Evolutionary conservation across 768 basidiomycete species (phyloP), one percentile per base, ranked within the genome.

Genomic region (Inosperma sp.): DNA sequence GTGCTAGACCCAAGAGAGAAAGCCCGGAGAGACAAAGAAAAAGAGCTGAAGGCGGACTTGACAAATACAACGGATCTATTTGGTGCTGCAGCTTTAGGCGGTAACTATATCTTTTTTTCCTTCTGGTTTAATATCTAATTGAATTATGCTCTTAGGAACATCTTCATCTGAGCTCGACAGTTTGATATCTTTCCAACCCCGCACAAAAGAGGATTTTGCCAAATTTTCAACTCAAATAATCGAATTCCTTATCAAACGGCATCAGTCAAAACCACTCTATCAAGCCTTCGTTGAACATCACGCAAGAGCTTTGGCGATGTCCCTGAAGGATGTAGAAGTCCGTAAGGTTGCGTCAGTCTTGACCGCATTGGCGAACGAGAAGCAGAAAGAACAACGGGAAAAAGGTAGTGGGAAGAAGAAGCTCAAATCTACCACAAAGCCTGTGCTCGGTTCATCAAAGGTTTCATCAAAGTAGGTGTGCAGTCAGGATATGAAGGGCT

Each of bases 401-500:
- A 90, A 87, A 66, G 76, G 82, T 2, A 84, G 81, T 53, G 91
- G 92, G 25, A 96, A 94, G 80, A 95, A 93, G 75, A 94, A 94
- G 72, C 70, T 77, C 37, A 88, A 88, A 70, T 68, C 75, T 6
- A 67, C 77, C 0, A 66, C 74, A 14, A 96, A 89, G 65, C 93
- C 94, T 19, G 78, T 67, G 4, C 68, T 96, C 29, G 93, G 90
- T 2, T 78, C 83, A 14, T 73, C 78, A 17, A 95, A 93, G 69
- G 63, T 75, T 12, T 69, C 77, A n/a, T 72, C 64, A 60, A 85
- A 79, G 84, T 87, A 65, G 53, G 77, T 71, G 34, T n/a, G n/a
- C n/a, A n/a, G n/a, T n/a, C n/a, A n/a, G n/a, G n/a, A n/a, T n/a
- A n/a, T n/a, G n/a, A n/a, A n/a, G n/a, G n/a, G 2, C 39, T 31